phyloP scores from a whole-genome alignment of 306 rosid genomes.

The Oemleria cerasiformis region DNA sequence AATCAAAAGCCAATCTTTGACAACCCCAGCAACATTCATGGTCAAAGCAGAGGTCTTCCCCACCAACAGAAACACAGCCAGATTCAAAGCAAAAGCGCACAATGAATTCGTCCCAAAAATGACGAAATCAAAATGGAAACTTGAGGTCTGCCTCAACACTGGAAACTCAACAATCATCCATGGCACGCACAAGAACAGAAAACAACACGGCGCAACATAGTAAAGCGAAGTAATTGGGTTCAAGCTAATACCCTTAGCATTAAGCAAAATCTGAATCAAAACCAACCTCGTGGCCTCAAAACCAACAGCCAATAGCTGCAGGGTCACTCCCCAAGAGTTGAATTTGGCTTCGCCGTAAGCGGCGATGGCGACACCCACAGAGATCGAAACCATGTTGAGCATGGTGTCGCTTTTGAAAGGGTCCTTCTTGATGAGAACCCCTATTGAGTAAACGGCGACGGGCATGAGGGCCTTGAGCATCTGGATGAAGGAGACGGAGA shows the following conservation, averaged over 20 bases:
- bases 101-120: slow-evolving; percentile 75
- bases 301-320: slow-evolving; percentile 81
- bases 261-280: slow-evolving; percentile 76
- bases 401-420: slow-evolving; percentile 63
- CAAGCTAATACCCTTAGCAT: slow-evolving; percentile 72
- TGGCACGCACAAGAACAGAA: slow-evolving; percentile 67
- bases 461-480: slow-evolving; percentile 98
- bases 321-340: slow-evolving; percentile 58
- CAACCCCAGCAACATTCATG: slow-evolving; percentile 98
- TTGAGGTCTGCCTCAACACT: slow-evolving; percentile 64
- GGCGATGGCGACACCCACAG: slow-evolving; percentile 80
- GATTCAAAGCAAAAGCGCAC: slow-evolving; percentile 84
- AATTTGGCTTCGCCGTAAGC: slow-evolving; percentile 91
- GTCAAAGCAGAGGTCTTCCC: slow-evolving; percentile 98
- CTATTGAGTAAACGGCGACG: slow-evolving; percentile 84
- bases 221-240: slow-evolving; percentile 94
- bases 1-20: slow-evolving; percentile 91
- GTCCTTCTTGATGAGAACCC: slow-evolving; percentile 64
- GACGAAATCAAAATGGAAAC: slow-evolving; percentile 61
- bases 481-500: slow-evolving; percentile 91
- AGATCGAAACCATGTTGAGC: slow-evolving; percentile 85
- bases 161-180: slow-evolving; percentile 85
- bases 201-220: slow-evolving; percentile 92
- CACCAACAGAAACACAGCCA: slow-evolving; percentile 82
- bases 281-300: slow-evolving; percentile 91